Conservation (phyloP, 2,329 filamentous ascomycete species). For the Aspergillus persii region DNA sequence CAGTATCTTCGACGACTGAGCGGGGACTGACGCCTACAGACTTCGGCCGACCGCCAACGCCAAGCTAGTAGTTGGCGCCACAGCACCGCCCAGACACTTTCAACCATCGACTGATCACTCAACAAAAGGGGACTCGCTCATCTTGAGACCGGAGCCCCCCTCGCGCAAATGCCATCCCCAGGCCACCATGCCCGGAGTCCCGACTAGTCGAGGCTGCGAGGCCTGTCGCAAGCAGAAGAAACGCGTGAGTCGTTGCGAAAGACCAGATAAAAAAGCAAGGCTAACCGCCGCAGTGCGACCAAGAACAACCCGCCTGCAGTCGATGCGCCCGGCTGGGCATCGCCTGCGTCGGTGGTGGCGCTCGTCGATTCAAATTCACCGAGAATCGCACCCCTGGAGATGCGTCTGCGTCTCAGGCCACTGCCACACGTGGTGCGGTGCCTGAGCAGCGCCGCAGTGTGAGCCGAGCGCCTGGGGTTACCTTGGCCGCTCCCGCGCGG, state of each 20-base stretch:
- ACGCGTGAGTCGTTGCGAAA: conserved; percentile 11
- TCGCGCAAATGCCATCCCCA: not conserved
- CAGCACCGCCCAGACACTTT: too few relatives aligned
- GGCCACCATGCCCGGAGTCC: conserved; percentile 20
- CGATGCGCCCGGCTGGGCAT: conserved; percentile 23
- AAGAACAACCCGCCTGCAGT: conserved; percentile 20
- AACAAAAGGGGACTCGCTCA: too few relatives aligned
- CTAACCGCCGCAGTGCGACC: not conserved
- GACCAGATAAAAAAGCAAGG: not conserved
- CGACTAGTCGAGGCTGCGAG: conserved; percentile 23
- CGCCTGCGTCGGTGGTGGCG: conserved; percentile 21
- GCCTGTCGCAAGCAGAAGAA: conserved; percentile 23
- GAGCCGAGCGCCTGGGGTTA: not conserved
- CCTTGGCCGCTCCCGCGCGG: too few relatives aligned
- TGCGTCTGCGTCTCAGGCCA: not conserved
- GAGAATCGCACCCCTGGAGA: not conserved
- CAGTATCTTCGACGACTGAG: too few relatives aligned
- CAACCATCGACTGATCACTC: too few relatives aligned
- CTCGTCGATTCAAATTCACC: conserved; percentile 25
- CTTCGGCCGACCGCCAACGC: too few relatives aligned
- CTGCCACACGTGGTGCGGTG: too few relatives aligned
- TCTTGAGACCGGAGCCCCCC: too few relatives aligned
- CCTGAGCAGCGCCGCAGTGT: not conserved
- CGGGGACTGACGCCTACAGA: too few relatives aligned
- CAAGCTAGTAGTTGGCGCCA: too few relatives aligned